Evolutionary conservation across 768 basidiomycete species (phyloP).

Genomic region (Boletus sp.): DNA sequence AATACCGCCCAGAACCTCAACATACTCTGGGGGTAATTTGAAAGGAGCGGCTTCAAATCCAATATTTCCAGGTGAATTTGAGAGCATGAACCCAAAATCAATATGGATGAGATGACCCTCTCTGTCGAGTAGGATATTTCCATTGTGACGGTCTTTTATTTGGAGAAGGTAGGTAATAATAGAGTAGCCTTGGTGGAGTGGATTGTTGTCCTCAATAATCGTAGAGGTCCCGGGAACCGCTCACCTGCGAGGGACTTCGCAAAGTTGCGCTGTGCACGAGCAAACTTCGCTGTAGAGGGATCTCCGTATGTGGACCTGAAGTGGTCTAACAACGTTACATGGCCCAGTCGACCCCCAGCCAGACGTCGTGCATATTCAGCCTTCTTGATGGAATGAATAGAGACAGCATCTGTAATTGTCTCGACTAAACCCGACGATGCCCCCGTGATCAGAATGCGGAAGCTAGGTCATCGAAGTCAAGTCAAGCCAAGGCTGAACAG

Average conservation of each 20-base stretch:
- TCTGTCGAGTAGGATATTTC: conserved; percentile 93
- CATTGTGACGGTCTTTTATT: conserved; percentile 98
- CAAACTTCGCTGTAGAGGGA: conserved; percentile 80
- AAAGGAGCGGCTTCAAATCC: conserved; percentile 99
- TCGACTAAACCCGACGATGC: conserved; percentile 92
- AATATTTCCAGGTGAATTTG: conserved; percentile 95
- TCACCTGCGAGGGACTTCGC: conserved; percentile 85
- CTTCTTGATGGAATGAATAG: conserved; percentile 99
- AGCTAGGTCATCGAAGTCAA: conserved; percentile 54
- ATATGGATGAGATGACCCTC: conserved; percentile 96
- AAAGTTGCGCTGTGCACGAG: conserved; percentile 89
- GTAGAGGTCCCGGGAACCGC: background rate
- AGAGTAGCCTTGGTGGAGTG: conserved; percentile 68
- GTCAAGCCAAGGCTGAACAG: background rate
- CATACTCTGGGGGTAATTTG: conserved; percentile 91
- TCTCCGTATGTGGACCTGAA: conserved; percentile 90
- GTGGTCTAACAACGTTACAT: conserved; percentile 90
- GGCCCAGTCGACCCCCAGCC: conserved; percentile 73
- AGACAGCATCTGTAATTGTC: conserved; percentile 97
- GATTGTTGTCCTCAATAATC: background rate
- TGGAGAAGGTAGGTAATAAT: conserved; percentile 95
- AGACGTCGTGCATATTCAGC: conserved; percentile 91
- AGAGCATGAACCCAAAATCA: conserved; percentile 97
- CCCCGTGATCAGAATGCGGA: conserved; percentile 94
- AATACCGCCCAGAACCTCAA: conserved; percentile 91